Evolutionary conservation across 176 grass and related monocot genomes (phyloP).

Genomic region (Triticum timopheevii): DNA sequence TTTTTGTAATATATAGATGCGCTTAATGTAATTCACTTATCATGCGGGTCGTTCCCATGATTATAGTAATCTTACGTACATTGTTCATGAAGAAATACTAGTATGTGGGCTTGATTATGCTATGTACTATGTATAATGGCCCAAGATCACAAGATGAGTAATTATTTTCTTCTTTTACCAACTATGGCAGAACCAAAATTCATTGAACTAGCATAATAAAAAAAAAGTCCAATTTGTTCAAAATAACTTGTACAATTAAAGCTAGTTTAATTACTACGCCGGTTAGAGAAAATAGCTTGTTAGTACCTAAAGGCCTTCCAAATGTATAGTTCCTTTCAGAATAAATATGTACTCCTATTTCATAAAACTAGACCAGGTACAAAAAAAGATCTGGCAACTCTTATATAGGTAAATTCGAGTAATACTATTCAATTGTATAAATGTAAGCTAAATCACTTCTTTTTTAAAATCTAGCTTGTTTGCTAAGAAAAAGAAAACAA

Average conservation of each 20-base stretch:
- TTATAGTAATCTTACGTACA: neutral
- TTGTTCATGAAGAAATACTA: no score
- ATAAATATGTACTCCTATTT: neutral
- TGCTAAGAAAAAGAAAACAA: no score
- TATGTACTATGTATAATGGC: no score
- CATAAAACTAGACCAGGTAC: neutral
- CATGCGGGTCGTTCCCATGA: no score
- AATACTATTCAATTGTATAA: no score
- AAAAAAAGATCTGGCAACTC: no score
- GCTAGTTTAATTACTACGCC: no score
- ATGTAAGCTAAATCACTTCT: no score
- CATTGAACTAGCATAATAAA: neutral
- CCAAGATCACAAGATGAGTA: no score
- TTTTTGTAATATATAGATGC: neutral
- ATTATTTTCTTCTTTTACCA: neutral
- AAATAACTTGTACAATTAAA: neutral
- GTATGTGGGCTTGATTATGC: no score
- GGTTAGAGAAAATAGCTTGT: neutral
- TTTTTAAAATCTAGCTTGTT: no score
- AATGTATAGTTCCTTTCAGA: neutral
- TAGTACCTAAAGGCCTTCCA: neutral
- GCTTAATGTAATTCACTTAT: neutral
- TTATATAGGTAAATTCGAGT: no score
- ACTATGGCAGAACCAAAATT: neutral
- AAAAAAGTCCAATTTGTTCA: neutral